A percentile compares a stretch with the other conserved stretches of the same genome.
phyloP scores from a whole-genome alignment of 352 stramenopile species.

The Pythium dissimile region DNA sequence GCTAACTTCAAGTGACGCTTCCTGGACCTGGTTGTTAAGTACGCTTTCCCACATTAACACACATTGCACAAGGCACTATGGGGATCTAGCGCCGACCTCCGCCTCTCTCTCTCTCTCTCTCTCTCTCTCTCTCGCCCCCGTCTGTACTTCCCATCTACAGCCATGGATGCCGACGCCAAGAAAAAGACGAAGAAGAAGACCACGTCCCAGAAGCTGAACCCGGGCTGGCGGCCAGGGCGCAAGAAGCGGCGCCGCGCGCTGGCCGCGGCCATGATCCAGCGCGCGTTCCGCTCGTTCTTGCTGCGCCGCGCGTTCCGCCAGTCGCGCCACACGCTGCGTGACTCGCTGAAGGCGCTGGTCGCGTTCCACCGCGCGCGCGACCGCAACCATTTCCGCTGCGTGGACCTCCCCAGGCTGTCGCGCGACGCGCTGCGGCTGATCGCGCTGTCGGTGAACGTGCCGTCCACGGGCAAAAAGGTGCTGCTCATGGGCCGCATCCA shows the following conservation, averaged over 20 bases:
- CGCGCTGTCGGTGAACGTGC: constrained; percentile 62
- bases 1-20: no score
- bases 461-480: constrained; percentile 75
- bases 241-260: constrained; percentile 38
- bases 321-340: constrained; percentile 33
- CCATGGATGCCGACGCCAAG: constrained; percentile 10
- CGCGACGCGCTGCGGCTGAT: constrained; percentile 60
- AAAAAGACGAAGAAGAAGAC: constrained; percentile 29
- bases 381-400: constrained; percentile 44
- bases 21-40: no score
- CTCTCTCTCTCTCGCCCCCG: not conserved
- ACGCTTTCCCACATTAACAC: not conserved
- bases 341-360: constrained; percentile 48
- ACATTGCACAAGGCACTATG: not conserved
- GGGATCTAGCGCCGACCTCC: not conserved
- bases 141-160: not conserved
- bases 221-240: constrained; percentile 45
- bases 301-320: constrained; percentile 53
- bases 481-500: constrained; percentile 69
- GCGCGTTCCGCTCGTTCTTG: constrained; percentile 54
- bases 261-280: constrained; percentile 71
- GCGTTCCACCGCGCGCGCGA: constrained; percentile 52
- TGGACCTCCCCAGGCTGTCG: constrained; percentile 58
- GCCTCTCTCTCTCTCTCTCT: not conserved
- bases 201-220: constrained; percentile 51